phyloP scores from a whole-genome alignment of 2,329 filamentous ascomycete genomes.

The Pestalotiopsis sp. region DNA sequence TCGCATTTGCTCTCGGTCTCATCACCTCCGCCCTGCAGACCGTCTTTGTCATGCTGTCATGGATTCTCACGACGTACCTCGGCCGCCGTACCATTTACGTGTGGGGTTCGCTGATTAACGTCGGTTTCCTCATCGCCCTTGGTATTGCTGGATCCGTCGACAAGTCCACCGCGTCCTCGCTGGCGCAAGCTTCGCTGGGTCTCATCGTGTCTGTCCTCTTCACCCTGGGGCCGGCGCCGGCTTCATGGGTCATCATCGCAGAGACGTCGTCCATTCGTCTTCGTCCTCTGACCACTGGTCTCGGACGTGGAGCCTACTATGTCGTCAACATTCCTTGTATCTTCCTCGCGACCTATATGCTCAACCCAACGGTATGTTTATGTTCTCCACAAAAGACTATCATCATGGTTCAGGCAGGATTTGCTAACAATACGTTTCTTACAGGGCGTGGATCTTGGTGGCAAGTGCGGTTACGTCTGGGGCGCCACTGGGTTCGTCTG shows the following conservation, averaged over 20 bases:
- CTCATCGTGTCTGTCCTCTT: conserved; percentile 69
- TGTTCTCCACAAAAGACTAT: not conserved
- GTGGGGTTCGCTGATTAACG: conserved; percentile 48
- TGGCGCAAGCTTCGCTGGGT: conserved; percentile 64
- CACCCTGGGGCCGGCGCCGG: conserved; percentile 62
- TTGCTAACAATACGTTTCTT: not conserved
- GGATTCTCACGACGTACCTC: conserved; percentile 50
- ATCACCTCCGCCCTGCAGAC: conserved; percentile 56
- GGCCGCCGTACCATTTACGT: conserved; percentile 57
- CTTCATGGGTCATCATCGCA: conserved; percentile 68
- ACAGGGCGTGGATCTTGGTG: conserved; percentile 46
- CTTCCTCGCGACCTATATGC: conserved; percentile 63
- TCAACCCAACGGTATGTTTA: conserved; percentile 45
- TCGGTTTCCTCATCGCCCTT: conserved; percentile 47
- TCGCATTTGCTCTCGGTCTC: conserved; percentile 46
- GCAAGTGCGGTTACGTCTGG: conserved; percentile 55
- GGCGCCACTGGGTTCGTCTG: conserved; percentile 43
- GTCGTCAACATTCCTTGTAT: conserved; percentile 57
- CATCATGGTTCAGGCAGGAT: no score
- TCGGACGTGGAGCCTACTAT: conserved; percentile 35
- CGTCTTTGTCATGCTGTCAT: conserved; percentile 65
- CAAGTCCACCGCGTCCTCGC: conserved; percentile 38
- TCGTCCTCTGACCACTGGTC: conserved; percentile 14
- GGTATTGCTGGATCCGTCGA: conserved; percentile 61
- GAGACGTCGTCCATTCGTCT: conserved; percentile 64